These are phyloP conservation scores for Aspergillus sp. DNA, from an alignment of 2,329 filamentous ascomycete genomes.

Conservation along the genomic window DNA sequence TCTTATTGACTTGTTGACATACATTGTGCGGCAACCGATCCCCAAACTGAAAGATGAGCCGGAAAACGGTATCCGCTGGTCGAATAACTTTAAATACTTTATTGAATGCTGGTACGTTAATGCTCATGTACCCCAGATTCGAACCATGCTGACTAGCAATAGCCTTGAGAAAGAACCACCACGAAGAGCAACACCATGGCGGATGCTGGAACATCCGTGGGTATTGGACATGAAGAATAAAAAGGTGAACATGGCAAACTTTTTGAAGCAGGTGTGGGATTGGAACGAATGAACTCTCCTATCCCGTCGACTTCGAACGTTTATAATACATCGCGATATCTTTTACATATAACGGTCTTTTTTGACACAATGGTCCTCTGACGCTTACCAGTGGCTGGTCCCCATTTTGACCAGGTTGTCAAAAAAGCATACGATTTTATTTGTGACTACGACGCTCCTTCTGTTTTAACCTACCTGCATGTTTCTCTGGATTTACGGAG, in stretches of 20 bases:
- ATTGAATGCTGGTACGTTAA: conserved; percentile 88
- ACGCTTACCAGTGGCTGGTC: conserved; percentile 28
- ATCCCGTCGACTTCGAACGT: conserved; percentile 2
- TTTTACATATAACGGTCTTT: conserved; percentile 18
- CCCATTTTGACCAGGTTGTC: conserved; percentile 29
- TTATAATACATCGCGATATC: conserved; percentile 4
- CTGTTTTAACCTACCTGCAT: conserved; percentile 17
- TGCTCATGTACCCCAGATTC: not conserved
- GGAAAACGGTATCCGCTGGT: conserved; percentile 87
- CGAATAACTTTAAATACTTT: conserved; percentile 97
- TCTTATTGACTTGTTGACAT: conserved; percentile 91
- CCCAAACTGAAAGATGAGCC: conserved; percentile 95
- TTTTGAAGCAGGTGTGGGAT: conserved; percentile 92
- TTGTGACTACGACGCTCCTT: conserved; percentile 26
- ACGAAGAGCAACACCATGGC: conserved; percentile 89
- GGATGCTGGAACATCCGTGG: conserved; percentile 99
- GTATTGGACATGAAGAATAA: conserved; percentile 95
- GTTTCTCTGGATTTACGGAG: conserved; percentile 22
- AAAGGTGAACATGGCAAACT: conserved; percentile 96
- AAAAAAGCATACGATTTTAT: conserved; percentile 25
- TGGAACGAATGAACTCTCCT: conserved; percentile 67
- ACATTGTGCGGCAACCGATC: conserved; percentile 94
- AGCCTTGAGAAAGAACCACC: conserved; percentile 92
- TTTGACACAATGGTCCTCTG: conserved; percentile 24
- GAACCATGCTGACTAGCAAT: conserved; percentile 16